Base-by-base conservation (phyloP, 768 basidiomycete genomes). In the Collybia sp. region DNA sequence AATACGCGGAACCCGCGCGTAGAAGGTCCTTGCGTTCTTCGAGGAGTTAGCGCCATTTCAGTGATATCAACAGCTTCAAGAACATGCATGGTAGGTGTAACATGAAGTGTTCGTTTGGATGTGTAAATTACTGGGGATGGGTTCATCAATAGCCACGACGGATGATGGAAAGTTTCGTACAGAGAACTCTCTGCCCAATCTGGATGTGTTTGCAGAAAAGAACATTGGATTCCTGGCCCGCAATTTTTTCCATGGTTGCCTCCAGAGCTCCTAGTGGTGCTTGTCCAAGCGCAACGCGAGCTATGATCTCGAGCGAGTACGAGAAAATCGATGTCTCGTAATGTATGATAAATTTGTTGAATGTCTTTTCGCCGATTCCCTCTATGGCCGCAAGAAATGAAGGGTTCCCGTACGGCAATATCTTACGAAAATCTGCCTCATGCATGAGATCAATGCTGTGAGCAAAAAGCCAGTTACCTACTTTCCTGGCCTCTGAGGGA, bases 241-340 rank as follows among this genome's bases (percentile, higher is more conserved):
- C 74, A 13, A 90, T 67, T 33, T 72, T 75, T 61, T 91, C 88
- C 53, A 72, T 61, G 2, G 85, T 80, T 1, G 77, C 73, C 5
- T 77, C 72, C 15, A 89, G 58, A 1, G 65, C 66, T 45, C 72
- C 66, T 8, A 63, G 52, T 12, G 77, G 67, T 0, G 73, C 60
- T 47, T 77, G 65, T 1, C 75, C 79, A 20, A 73, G 64, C 6
- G 74, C 77, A 10, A 84, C 72, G 17, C 79, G 77, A 0, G 77
- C 80, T 36, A 91, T 63, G n/a, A 82, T 59, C 47, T 88, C 85
- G 8, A 91, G 70, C 0, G 86, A 83, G 57, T 87, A 92, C 0
- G 85, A 75, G 16, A 77, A 51, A 3, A 93, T 63, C 1, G 72
- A 69, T 9, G 62, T 65, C 43, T 86, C 82, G 12, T 72, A 68